Percentiles rank a stretch among this genome's conserved stretches.
Conservation (phyloP, 352 stramenopile genomes). For the Phytophthora gonapodyides region DNA sequence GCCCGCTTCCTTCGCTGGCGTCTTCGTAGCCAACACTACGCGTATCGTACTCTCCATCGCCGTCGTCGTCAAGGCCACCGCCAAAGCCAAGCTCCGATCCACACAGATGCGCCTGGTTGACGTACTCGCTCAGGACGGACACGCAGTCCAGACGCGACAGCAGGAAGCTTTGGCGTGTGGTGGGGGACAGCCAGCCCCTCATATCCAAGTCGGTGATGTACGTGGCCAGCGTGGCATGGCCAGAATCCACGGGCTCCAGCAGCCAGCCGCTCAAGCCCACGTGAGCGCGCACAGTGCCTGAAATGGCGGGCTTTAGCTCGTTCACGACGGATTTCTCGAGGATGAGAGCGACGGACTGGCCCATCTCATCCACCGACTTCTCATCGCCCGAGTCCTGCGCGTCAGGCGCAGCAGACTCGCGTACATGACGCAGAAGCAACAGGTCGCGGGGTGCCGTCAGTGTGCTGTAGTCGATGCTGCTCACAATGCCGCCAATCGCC, state of each 20-base stretch:
- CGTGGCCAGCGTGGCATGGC: constrained; percentile 59
- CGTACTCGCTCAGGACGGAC: constrained; percentile 62
- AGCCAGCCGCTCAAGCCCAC: constrained; percentile 76
- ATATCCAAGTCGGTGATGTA: constrained; percentile 79
- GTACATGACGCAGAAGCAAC: constrained; percentile 76
- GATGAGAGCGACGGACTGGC: constrained; percentile 70
- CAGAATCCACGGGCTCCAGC: constrained; percentile 68
- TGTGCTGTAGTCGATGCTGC: constrained; percentile 57
- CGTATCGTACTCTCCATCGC: constrained; percentile 40
- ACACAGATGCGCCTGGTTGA: constrained; percentile 64
- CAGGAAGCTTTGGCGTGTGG: constrained; percentile 56
- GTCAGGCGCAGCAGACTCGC: constrained; percentile 58
- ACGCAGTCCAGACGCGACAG: constrained; percentile 66
- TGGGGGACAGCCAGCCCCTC: constrained; percentile 50
- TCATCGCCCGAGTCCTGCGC: constrained; percentile 38
- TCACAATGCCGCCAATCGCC: constrained; percentile 49
- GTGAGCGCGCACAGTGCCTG: constrained; percentile 56
- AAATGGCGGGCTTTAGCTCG: constrained; percentile 59
- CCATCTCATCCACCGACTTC: constrained; percentile 51
- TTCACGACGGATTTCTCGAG: constrained; percentile 82
- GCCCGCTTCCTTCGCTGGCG: constrained; percentile 36
- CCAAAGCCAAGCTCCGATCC: constrained; percentile 56
- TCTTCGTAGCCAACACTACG: constrained; percentile 42
- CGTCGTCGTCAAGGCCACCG: constrained; percentile 46
- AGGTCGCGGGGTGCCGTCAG: constrained; percentile 63